phyloP scores from a whole-genome alignment of 2,329 filamentous ascomycete species.

The Aspergillus sergii region DNA sequence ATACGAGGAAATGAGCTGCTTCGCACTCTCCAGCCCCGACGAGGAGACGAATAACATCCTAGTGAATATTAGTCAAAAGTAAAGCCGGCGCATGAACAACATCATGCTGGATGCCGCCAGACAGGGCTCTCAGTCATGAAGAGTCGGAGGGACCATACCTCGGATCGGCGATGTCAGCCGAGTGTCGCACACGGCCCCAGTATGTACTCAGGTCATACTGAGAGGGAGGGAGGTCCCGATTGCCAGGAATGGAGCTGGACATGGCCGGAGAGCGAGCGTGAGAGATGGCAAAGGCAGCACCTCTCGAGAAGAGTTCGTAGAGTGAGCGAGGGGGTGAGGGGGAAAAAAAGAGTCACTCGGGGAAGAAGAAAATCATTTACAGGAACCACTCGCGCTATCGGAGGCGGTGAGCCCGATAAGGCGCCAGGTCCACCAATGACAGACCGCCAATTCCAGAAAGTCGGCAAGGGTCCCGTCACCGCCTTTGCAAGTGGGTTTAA shows the following conservation, averaged over 20 bases:
- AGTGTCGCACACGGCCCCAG: conserved; percentile 90
- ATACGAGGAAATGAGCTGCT: conserved; percentile 77
- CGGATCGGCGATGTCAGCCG: conserved; percentile 87
- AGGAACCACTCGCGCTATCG: conserved; percentile 24
- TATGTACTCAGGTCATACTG: conserved; percentile 93
- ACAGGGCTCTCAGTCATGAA: no score
- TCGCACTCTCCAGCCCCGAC: conserved; percentile 80
- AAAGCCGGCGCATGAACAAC: neutral
- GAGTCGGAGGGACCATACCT: conserved; percentile 66
- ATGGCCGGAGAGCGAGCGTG: conserved; percentile 41
- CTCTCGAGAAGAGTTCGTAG: conserved; percentile 7
- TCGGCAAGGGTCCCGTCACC: conserved; percentile 9
- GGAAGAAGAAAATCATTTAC: conserved; percentile 21
- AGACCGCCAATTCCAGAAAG: conserved; percentile 3
- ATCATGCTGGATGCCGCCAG: neutral
- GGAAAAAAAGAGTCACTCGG: conserved; percentile 7
- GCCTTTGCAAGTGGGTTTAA: conserved; percentile 8
- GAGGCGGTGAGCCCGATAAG: conserved; percentile 42
- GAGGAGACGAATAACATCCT: conserved; percentile 85
- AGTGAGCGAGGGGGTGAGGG: neutral
- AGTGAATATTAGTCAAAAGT: conserved; percentile 13
- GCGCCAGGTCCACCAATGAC: conserved; percentile 22
- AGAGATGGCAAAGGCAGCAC: conserved; percentile 10
- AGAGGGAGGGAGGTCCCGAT: conserved; percentile 83
- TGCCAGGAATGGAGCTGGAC: conserved; percentile 65